Base-by-base conservation (phyloP, 305 asterid species). In the Fraxinus dipetala region DNA sequence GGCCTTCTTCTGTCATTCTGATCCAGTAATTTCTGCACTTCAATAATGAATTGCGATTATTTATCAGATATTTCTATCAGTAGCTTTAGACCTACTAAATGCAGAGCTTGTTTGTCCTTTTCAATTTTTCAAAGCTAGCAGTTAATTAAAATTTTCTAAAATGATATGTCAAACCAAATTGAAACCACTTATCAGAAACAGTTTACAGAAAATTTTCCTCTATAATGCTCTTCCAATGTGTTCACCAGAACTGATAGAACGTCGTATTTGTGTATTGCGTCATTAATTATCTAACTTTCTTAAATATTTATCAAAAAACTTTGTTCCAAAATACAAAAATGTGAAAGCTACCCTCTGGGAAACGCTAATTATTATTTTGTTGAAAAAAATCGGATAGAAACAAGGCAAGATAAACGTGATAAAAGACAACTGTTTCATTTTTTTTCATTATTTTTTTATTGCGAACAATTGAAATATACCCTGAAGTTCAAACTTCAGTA, bases 11-110 rank as follows among this genome's bases (percentile, higher is more conserved):
- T 85, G 85, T 89, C 93, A 74, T 86, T 90, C 90, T 92, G 97
- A 74, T 91, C 95, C 92, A 95, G 89, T 89, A 90, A 91, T 87
- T 94, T 94, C 99, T 96, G 97, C 90, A 92, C 85, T 85, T 86
- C 84, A 88, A 32, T 59, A 82, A 85, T 76, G 81, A 84, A 79
- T 77, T 28, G 16, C 32, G 80, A 72, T 81, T 54, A 82, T 78
- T 72, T 59, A 72, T 77, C 72, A 45, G 11, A 56, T 72, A n/a
- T 45, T 77, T 83, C 43, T 80, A 40, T 28, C 26, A 78, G 48
- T 26, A 34, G 81, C 81, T 65, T 38, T 51, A 40, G 76, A 80
- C 43, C 79, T 74, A 79, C 65, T 65, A 79, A 56, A 72, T 35
- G 73, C 38, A 30, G 75, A 69, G 75, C 40, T 1, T 24, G 72